A percentile compares a stretch with the other conserved stretches of the same genome.
Evolutionary conservation across 2,329 filamentous ascomycete species (phyloP).

Genomic region (Microdochium trichocladiopsis): DNA sequence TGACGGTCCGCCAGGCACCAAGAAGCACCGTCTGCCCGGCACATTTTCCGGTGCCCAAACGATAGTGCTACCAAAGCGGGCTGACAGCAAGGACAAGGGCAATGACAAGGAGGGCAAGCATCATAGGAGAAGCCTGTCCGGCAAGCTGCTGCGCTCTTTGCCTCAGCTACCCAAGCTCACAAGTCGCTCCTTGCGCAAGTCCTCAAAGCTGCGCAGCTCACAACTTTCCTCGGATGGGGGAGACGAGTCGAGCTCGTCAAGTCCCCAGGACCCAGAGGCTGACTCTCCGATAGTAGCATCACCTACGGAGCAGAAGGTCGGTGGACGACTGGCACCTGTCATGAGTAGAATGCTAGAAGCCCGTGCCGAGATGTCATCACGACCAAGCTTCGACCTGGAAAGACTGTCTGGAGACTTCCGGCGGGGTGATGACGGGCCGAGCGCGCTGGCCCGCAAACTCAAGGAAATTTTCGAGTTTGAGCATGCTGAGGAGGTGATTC

Average conservation of each 20-base stretch:
- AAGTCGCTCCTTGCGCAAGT: slow-evolving; percentile 30
- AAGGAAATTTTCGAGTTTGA: slow-evolving; percentile 85
- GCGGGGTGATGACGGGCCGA: slow-evolving; percentile 33
- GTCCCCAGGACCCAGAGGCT: background rate
- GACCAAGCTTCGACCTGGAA: slow-evolving; percentile 51
- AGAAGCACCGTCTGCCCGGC: background rate
- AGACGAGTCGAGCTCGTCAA: slow-evolving; percentile 1
- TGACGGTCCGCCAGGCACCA: slow-evolving; percentile 2
- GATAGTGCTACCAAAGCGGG: slow-evolving; percentile 18
- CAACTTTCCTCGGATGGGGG: slow-evolving; percentile 16
- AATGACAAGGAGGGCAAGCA: slow-evolving; percentile 21
- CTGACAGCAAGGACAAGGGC: slow-evolving; percentile 21
- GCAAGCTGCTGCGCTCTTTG: slow-evolving; percentile 59
- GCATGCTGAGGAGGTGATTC: slow-evolving; percentile 74
- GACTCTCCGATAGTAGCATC: background rate
- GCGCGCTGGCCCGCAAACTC: slow-evolving; percentile 60
- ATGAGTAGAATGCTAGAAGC: slow-evolving; percentile 75
- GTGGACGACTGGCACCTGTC: slow-evolving; percentile 55
- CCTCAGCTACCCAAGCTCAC: slow-evolving; percentile 46
- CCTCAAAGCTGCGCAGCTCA: slow-evolving; percentile 28
- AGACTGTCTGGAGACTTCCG: slow-evolving; percentile 31
- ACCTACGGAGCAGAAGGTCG: slow-evolving; percentile 5
- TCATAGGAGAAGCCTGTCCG: slow-evolving; percentile 55
- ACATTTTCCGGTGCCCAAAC: slow-evolving; percentile 16
- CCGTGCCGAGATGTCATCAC: slow-evolving; percentile 52